Base-by-base conservation (phyloP, 495 filamentous ascomycete species). In the Podospora tetraspora region DNA sequence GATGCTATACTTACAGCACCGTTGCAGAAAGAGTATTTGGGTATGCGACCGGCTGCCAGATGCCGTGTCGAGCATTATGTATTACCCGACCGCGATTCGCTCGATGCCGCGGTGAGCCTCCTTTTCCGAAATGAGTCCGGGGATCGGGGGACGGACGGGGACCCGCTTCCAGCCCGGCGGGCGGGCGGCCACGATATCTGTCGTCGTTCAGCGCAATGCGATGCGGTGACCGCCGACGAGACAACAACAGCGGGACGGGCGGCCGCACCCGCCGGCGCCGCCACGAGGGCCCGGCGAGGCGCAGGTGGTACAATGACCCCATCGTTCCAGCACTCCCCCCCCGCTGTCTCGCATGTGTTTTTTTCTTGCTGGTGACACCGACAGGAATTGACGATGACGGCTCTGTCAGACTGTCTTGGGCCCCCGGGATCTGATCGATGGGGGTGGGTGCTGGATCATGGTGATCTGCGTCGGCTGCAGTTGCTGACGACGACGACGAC, bases 381-480 rank as follows among this genome's bases (percentile, higher is more conserved):
- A n/a, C 43, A 52, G 43, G 43, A 52, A 52, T 52, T 52, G 43
- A 6, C 43, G 43, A 52, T 52, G 43, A 52, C 43, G 43, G 43
- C 43, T 52, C 43, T 52, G 43, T 52, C 43, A 52, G 19, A 52
- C 43, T 52, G 16, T 52, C 43, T 52, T n/a, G 43, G 43, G 19
- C 19, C 19, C 43, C 43, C 16, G 43, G 13, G 43, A 52, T 52
- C 43, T 52, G 43, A n/a, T 52, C 43, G 43, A n/a, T 52, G 43
- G 37, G 16, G 12, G 11, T 6, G 11, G 9, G 19, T 9, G 43
- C 43, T 52, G 43, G 43, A 52, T 64, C 62, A 24, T 4, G 34
- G 3, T 9, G 30, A 64, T 27, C 27, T 32, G 62, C 30, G 61
- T 64, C 62, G 62, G 62, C 34, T 64, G 32, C 32, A 56, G 62